Conservation (phyloP, 495 filamentous ascomycete genomes). For the Penicillium atrosanguineum region DNA sequence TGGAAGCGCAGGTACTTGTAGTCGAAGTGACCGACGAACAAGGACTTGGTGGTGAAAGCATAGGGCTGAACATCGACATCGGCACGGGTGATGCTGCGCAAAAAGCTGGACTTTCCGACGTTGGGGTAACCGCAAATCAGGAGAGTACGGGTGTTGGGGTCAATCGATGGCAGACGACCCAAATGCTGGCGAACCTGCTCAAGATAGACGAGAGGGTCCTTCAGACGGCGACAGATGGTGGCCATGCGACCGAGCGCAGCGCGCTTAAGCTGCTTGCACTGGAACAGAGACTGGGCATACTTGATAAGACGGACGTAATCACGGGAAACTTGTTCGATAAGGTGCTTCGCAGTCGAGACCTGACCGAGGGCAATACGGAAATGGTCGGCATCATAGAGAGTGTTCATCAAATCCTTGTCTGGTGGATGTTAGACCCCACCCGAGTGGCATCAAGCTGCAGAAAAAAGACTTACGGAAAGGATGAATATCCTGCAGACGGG, state of each 20-base stretch:
- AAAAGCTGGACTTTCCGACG: conserved; percentile 93
- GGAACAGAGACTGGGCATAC: conserved; percentile 94
- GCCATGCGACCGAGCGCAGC: conserved; percentile 93
- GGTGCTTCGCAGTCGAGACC: conserved; percentile 89
- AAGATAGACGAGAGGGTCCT: conserved; percentile 90
- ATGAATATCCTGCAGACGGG: conserved; percentile 90
- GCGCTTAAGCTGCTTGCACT: conserved; percentile 91
- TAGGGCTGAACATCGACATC: conserved; percentile 98
- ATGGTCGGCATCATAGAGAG: conserved; percentile 94
- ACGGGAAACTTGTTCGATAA: conserved; percentile 91
- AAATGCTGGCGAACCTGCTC: conserved; percentile 98
- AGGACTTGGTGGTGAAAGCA: conserved; percentile 95
- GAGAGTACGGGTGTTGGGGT: conserved; percentile 92
- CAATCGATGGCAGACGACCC: conserved; percentile 94
- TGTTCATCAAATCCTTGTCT: conserved; percentile 80
- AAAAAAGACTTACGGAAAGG: conserved; percentile 77
- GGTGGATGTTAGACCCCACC: conserved; percentile 20
- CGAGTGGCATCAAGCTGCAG: conserved; percentile 9
- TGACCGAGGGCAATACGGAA: conserved; percentile 96
- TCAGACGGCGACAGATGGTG: conserved; percentile 88
- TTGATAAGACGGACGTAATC: conserved; percentile 93
- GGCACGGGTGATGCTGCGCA: conserved; percentile 86
- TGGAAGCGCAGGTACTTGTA: conserved; percentile 97
- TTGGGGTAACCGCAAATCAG: conserved; percentile 97
- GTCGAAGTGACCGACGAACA: conserved; percentile 98